Conservation (phyloP, 108 stramenopile species). For the Cyclostephanos tholiformis region DNA sequence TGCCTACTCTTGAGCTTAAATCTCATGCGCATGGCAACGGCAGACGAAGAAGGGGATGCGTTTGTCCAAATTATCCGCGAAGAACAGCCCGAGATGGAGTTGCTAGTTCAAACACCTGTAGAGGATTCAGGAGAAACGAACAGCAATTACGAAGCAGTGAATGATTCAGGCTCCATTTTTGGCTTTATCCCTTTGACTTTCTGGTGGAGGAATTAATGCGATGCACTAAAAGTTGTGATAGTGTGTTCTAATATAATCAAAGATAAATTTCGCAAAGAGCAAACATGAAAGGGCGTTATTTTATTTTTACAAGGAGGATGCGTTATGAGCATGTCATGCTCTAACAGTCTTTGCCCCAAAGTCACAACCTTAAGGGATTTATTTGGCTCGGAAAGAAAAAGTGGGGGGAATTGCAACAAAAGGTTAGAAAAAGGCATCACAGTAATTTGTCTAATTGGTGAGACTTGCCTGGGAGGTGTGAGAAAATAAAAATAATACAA, state of each 20-base stretch:
- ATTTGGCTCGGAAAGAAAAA: too few relatives aligned
- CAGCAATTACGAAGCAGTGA: not conserved
- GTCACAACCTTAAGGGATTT: too few relatives aligned
- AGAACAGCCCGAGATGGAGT: conserved; percentile 21
- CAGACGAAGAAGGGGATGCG: conserved; percentile 46
- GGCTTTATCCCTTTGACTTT: not conserved
- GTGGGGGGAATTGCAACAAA: not conserved
- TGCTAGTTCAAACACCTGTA: conserved; percentile 23
- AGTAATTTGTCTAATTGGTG: not conserved
- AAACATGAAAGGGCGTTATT: too few relatives aligned
- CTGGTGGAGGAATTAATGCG: not conserved
- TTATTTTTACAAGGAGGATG: too few relatives aligned
- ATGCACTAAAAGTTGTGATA: too few relatives aligned
- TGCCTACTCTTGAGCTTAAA: conserved; percentile 57
- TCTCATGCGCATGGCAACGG: conserved; percentile 47
- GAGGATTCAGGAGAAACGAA: not conserved
- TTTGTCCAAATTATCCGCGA: conserved; percentile 34
- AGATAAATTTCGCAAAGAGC: too few relatives aligned
- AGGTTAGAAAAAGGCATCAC: not conserved
- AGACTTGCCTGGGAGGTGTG: not conserved
- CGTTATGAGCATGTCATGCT: too few relatives aligned
- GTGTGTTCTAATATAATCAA: too few relatives aligned
- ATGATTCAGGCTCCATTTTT: not conserved
- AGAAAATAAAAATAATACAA: not conserved
- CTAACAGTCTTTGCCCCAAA: too few relatives aligned